Evolutionary conservation across 495 filamentous ascomycete species (phyloP).

Genomic region (Penicillium waksmanii): DNA sequence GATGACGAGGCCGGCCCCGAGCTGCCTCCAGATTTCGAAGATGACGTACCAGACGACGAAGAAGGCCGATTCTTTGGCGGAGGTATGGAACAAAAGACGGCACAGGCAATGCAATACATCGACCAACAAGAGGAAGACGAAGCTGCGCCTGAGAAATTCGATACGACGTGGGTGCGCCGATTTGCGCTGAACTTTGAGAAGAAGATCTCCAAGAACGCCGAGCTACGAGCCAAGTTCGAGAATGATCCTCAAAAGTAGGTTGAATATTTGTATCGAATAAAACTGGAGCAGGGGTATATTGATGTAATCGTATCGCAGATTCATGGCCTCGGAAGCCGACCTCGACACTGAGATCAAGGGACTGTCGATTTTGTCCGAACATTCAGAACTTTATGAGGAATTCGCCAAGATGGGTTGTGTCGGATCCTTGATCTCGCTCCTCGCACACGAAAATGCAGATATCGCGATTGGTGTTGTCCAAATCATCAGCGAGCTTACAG

Average conservation of each 20-base stretch:
- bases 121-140: conserved; percentile 67
- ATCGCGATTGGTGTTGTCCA: conserved; percentile 92
- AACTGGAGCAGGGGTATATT: background rate
- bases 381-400: conserved; percentile 81
- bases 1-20: conserved; percentile 71
- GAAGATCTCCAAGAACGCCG: conserved; percentile 89
- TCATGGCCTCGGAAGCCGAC: conserved; percentile 86
- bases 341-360: conserved; percentile 87
- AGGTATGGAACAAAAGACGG: conserved; percentile 79
- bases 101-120: conserved; percentile 88
- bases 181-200: conserved; percentile 87
- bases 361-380: conserved; percentile 86
- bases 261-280: conserved; percentile 5
- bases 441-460: conserved; percentile 96
- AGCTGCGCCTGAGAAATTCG: conserved; percentile 72
- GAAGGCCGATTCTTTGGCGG: conserved; percentile 95
- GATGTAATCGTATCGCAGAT: conserved; percentile 41
- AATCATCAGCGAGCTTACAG: conserved; percentile 89
- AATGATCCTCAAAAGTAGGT: conserved; percentile 80
- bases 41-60: conserved; percentile 73
- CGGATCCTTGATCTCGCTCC: conserved; percentile 72
- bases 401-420: conserved; percentile 81
- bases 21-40: conserved; percentile 65
- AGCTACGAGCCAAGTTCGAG: conserved; percentile 87
- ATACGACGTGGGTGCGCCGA: conserved; percentile 79